Evolutionary conservation across 352 stramenopile species (phyloP), one percentile per base, ranked within the genome.

Genomic region (Hyaloperonospora brassicae): DNA sequence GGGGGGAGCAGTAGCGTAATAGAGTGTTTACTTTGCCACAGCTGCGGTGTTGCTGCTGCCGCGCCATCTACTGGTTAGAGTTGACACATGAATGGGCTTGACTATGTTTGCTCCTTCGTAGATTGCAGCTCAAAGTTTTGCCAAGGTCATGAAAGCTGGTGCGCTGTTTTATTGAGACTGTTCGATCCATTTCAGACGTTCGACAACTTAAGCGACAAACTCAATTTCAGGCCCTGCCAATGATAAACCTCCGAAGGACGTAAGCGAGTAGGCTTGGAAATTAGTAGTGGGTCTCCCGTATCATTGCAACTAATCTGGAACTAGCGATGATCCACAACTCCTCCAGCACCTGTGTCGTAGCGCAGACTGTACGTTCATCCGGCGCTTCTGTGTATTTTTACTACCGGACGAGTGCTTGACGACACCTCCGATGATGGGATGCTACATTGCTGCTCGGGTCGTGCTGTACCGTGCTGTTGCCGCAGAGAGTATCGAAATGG

Each of bases 381-480:
- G 34, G 7, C 73, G 59, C 35, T 70, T 62, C 27, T 70, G 57
- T 27, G 61, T 68, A 57, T 79, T 61, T 24, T 70, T 62, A 27
- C 59, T 51, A 1, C 46, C 59, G 2, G 64, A 62, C 34, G 66
- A 62, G 23, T 86, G 64, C 55, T 86, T 89, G 44, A 81, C 62
- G 47, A 66, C 67, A 35, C n/a, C 85, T 89, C 22, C 79, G 76
- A 51, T 86, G 76, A 9, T 86, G 47, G 30, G 87, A 86, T 12
- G 81, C 50, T 10, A 86, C 66, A 1, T 83, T 55, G 30, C 65
- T 55, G 11, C 64, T 52, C 27, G 73, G 61, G 44, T 88, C 78
- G 47, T 81, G 72, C 58, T 88, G 78, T 4, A 86, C 68, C 72
- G 87, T 86, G 9, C 75, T 84, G 22, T 74, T 59, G 0, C 80